A percentile compares a stretch with the other conserved stretches of the same genome.
Conservation (phyloP, 148 eudicot genomes). For the Diospyros kaki region DNA sequence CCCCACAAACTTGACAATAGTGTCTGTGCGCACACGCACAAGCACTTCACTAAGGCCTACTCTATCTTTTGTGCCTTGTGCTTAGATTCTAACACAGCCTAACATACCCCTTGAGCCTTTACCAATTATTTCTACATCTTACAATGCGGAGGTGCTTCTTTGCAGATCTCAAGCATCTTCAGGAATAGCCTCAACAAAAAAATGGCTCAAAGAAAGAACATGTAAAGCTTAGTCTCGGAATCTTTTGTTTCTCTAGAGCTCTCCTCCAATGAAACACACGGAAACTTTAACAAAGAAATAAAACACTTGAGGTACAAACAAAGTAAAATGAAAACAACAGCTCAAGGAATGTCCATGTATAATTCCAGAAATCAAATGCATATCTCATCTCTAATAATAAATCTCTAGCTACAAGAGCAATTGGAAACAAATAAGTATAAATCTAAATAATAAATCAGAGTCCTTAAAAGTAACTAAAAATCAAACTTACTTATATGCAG, state of each 20-base stretch:
- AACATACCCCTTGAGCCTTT: neutral
- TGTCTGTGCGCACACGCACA: too few relatives aligned
- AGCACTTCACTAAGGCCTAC: neutral
- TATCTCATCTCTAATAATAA: neutral
- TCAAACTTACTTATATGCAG: conserved; percentile 86
- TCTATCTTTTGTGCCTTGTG: neutral
- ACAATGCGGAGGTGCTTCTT: neutral
- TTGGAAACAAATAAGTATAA: neutral
- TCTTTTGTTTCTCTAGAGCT: neutral
- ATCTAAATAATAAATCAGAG: neutral
- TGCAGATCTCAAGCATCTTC: conserved; percentile 1
- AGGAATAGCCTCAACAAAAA: neutral
- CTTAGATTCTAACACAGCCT: neutral
- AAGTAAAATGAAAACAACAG: neutral
- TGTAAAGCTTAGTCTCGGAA: neutral
- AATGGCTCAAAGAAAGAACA: neutral
- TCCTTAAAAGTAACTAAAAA: neutral
- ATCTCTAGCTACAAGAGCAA: neutral
- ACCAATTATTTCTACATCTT: neutral
- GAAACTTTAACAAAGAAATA: neutral
- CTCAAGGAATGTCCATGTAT: neutral
- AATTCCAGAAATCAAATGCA: neutral
- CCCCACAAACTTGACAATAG: too few relatives aligned
- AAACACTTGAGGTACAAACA: neutral
- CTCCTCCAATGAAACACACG: neutral